Evolutionary conservation across 495 filamentous ascomycete genomes (phyloP).

Genomic region (Astrocystis sublimbata): DNA sequence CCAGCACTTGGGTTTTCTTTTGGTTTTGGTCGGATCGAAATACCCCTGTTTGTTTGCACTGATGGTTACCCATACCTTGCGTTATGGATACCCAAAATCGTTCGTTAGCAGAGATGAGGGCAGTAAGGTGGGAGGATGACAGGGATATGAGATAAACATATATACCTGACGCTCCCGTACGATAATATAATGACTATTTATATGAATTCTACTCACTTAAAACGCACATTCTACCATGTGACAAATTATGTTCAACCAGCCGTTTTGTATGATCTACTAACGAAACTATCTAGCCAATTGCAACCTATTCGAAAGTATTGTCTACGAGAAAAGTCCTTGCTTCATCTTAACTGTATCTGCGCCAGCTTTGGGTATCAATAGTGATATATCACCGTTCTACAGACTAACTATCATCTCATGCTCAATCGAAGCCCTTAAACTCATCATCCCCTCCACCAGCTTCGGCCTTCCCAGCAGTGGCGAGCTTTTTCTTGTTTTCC

Average conservation of each 20-base stretch:
- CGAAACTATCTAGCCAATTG: not conserved
- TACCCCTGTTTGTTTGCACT: conserved; percentile 14
- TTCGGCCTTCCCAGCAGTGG: conserved; percentile 23
- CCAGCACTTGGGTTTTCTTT: not conserved
- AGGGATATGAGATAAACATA: not conserved
- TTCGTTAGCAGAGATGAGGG: conserved; percentile 10
- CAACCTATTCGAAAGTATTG: no score
- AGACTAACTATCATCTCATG: not conserved
- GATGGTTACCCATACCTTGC: conserved; percentile 18
- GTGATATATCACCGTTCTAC: not conserved
- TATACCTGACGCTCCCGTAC: not conserved
- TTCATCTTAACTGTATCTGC: not conserved
- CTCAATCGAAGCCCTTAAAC: conserved; percentile 48
- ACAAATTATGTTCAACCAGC: not conserved
- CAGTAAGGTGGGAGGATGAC: conserved; percentile 9
- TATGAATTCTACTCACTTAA: not conserved
- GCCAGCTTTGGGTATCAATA: conserved; percentile 20
- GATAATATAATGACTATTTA: conserved; percentile 3
- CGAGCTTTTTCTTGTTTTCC: conserved; percentile 50
- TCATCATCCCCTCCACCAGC: conserved; percentile 36
- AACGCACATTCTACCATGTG: not conserved
- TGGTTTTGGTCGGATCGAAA: conserved; percentile 11
- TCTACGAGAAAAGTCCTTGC: not conserved
- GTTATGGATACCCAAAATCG: conserved; percentile 17
- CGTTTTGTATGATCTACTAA: not conserved